phyloP scores from a whole-genome alignment of 139 green algal genomes.

The Coelastrella sp. region DNA sequence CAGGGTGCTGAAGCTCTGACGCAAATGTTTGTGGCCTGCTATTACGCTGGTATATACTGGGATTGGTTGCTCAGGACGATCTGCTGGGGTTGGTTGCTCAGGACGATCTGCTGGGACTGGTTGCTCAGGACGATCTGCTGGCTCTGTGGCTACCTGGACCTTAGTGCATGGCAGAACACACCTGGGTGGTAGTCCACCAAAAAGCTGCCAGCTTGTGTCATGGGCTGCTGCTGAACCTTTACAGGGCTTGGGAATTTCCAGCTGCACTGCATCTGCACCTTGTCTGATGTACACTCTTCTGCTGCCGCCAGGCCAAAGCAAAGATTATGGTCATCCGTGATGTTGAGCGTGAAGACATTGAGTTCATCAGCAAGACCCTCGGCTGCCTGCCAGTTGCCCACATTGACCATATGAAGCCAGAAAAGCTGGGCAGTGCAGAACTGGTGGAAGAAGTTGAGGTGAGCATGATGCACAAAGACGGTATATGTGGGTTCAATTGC shows the following conservation, averaged over 20 bases:
- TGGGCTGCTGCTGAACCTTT: too few relatives aligned
- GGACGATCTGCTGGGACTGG: neutral
- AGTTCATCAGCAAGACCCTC: conserved; percentile 98
- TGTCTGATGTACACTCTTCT: neutral
- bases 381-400: conserved; percentile 95
- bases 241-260: too few relatives aligned
- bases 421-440: conserved; percentile 94
- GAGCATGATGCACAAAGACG: neutral
- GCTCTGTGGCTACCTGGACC: too few relatives aligned
- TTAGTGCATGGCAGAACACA: too few relatives aligned
- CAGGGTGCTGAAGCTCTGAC: neutral
- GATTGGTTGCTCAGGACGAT: neutral
- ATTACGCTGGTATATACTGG: neutral
- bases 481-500: neutral
- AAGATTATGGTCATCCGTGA: conserved; percentile 99
- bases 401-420: conserved; percentile 93
- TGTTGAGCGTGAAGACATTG: conserved; percentile 98
- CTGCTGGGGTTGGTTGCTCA: neutral
- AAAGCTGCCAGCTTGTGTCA: too few relatives aligned
- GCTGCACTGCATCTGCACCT: too few relatives aligned
- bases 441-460: conserved; percentile 85
- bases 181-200: too few relatives aligned
- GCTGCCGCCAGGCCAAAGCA: conserved; percentile 84
- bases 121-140: neutral
- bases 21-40: too few relatives aligned